These are phyloP conservation scores for Meyerozyma elateridarum DNA, from an alignment of 1,139 yeast species.

Conservation along the genomic window DNA sequence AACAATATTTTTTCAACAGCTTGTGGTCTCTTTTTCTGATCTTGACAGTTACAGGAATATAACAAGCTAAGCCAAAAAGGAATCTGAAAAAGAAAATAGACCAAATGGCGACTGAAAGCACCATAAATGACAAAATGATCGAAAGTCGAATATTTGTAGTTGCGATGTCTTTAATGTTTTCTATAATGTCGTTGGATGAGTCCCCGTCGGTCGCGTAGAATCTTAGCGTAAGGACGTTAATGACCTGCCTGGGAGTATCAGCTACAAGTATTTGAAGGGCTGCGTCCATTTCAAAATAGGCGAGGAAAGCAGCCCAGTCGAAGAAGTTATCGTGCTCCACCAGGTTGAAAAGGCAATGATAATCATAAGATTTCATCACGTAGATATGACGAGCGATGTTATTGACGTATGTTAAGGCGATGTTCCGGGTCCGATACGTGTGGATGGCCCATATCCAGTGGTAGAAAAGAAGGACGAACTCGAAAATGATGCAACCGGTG, in stretches of 20 bases:
- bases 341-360: constrained; percentile 68
- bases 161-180: constrained; percentile 57
- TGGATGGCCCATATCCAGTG: constrained; percentile 58
- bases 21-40: constrained; percentile 33
- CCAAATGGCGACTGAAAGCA: constrained; percentile 74
- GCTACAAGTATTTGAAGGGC: constrained; percentile 66
- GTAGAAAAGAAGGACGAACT: constrained; percentile 54
- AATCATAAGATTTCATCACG: constrained; percentile 53
- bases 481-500: constrained; percentile 78
- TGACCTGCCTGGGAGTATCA: constrained; percentile 85
- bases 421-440: constrained; percentile 56
- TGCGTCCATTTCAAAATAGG: constrained; percentile 62
- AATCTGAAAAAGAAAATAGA: constrained; percentile 61
- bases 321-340: constrained; percentile 62
- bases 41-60: constrained; percentile 51
- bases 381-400: constrained; percentile 55
- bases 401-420: constrained; percentile 70
- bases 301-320: constrained; percentile 66
- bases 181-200: constrained; percentile 39
- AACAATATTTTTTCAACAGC: constrained; percentile 55
- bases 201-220: constrained; percentile 48
- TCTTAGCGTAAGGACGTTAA: constrained; percentile 70
- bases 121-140: constrained; percentile 67
- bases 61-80: constrained; percentile 50
- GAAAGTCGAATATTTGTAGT: constrained; percentile 59